Conservation (phyloP, 2,329 filamentous ascomycete species). For the Colletotrichum tabaci region DNA sequence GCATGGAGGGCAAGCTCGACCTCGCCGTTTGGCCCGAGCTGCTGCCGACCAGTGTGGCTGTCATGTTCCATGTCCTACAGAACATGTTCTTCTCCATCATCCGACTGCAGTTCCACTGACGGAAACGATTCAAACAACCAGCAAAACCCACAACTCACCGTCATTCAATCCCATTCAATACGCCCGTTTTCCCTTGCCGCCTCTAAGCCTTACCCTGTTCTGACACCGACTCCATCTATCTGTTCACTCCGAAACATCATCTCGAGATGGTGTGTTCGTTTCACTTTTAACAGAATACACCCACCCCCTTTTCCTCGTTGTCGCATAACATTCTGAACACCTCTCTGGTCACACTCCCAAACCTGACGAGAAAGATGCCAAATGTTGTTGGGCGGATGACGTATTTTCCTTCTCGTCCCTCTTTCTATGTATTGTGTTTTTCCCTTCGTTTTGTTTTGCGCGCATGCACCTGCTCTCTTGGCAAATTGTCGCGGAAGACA, state of each 20-base stretch:
- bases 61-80: conserved; percentile 78
- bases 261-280: not conserved
- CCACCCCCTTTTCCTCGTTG: not conserved
- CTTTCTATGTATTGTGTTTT: conserved; percentile 3
- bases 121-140: not conserved
- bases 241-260: not conserved
- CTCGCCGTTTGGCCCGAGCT: conserved; percentile 77
- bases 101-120: conserved; percentile 68
- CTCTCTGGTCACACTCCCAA: not conserved
- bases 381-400: not conserved
- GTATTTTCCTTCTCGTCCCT: conserved; percentile 17
- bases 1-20: conserved; percentile 75
- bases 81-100: conserved; percentile 82
- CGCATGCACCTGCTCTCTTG: conserved; percentile 2
- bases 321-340: not conserved
- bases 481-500: conserved; percentile 21
- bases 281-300: not conserved
- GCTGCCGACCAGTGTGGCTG: conserved; percentile 75
- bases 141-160: not conserved
- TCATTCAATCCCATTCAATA: not conserved
- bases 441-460: not conserved
- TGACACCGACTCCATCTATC: not conserved
- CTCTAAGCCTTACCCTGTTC: not conserved
- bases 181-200: not conserved
- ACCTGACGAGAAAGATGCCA: not conserved